Evolutionary conservation across 2,329 filamentous ascomycete genomes (phyloP), one percentile per base, ranked within the genome.

Genomic region (Colletotrichum sp.): DNA sequence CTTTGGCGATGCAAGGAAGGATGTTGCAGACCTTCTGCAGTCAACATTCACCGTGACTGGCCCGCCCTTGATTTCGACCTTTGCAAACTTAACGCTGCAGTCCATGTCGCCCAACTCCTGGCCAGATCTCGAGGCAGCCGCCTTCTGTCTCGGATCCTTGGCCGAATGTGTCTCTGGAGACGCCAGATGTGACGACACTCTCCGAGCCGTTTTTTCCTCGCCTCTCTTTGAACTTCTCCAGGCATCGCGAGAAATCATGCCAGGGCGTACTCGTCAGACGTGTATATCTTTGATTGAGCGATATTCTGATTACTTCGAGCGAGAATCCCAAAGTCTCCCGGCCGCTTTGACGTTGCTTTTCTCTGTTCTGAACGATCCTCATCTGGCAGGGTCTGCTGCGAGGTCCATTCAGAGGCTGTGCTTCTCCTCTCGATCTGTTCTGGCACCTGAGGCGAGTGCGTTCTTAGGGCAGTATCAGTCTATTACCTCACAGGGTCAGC

Each of bases 21-120:
- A 97, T 79, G 92, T 96, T n/a, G 89, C 91, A 66, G 95, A 97
- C 81, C 89, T 97, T 66, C 87, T 97, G 32, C 92, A 95, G 78
- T 92, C 93, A 3, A 90, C 93, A 4, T 96, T 93, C 78, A 88
- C 92, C 4, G 84, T 94, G 18, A 88, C 90, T 56, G 91, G 91
- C 0, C 85, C 88, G 28, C 83, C 87, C 43, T 83, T 94, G 13
- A 86, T 94, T 55, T 85, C 87, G 2, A 87, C 88, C 9, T 93
- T 94, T 78, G 88, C 88, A 55, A 86, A 90, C 59, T 80, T 91
- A n/a, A 86, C 90, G 24, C 83, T 91, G 36, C 86, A 87, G 71
- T 87, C 89, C 4, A 81, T 92, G 18, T 80, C 83, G 18, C 85
- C 83, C 8, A 86, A 86, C 56, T 85, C 87, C 10, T 93, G 92